Conservation (phyloP, 306 rosid species). For the Astragalus glycyphyllos region DNA sequence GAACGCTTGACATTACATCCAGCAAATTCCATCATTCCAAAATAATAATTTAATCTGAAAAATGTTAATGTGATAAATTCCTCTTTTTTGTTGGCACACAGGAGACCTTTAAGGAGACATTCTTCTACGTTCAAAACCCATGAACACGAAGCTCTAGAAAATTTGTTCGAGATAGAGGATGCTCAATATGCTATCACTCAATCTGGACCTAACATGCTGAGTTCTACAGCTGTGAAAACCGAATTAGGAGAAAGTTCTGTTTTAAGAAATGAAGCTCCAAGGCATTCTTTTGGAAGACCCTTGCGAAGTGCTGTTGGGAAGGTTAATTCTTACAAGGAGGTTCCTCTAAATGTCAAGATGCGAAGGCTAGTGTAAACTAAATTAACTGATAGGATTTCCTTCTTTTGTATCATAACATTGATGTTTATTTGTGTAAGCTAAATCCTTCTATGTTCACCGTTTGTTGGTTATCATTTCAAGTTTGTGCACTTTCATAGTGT, state of each 20-base stretch:
- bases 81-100: constrained; percentile 24
- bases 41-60: constrained; percentile 4
- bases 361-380: constrained; percentile 56
- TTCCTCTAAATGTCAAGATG: constrained; percentile 62
- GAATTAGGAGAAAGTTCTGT: constrained; percentile 45
- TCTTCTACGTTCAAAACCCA: constrained; percentile 59
- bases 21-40: constrained; percentile 22
- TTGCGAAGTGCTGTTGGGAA: constrained; percentile 60
- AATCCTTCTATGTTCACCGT: constrained; percentile 19
- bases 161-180: constrained; percentile 71
- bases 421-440: constrained; percentile 5
- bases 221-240: constrained; percentile 29
- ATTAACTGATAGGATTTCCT: background rate
- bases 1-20: constrained; percentile 10
- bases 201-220: constrained; percentile 19
- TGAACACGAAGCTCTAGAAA: constrained; percentile 54
- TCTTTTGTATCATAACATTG: constrained; percentile 27
- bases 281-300: constrained; percentile 72
- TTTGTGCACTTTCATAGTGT: background rate
- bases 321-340: constrained; percentile 74
- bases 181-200: constrained; percentile 40
- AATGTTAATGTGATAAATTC: background rate
- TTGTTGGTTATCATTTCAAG: constrained; percentile 7
- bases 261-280: constrained; percentile 50
- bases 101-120: constrained; percentile 69